Conservation (phyloP, 2,329 filamentous ascomycete genomes). For the Trichoderma sp. region DNA sequence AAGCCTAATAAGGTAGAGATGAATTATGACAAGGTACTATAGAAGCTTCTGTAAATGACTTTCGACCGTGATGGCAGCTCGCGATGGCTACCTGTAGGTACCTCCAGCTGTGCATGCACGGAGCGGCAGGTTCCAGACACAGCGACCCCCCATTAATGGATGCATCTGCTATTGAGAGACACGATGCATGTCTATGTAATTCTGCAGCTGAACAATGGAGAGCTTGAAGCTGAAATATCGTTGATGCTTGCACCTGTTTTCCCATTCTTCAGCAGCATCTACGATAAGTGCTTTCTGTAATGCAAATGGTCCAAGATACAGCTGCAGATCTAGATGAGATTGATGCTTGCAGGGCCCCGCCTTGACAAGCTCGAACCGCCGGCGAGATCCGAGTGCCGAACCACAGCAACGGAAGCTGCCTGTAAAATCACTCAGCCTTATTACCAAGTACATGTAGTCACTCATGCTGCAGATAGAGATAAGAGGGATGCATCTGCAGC, state of each 20-base stretch:
- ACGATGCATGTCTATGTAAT: background rate
- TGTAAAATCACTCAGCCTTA: background rate
- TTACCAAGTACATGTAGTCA: background rate
- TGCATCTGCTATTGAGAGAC: background rate
- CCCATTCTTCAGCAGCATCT: no score
- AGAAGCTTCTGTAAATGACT: no score
- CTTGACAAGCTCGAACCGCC: background rate
- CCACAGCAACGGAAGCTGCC: background rate
- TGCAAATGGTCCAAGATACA: no score
- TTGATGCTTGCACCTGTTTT: background rate
- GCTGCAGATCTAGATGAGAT: no score
- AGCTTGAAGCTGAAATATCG: background rate
- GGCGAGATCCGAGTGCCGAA: constrained; percentile 23
- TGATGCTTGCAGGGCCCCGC: constrained; percentile 3
- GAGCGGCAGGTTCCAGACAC: background rate
- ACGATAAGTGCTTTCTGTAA: no score
- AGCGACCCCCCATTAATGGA: background rate
- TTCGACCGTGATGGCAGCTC: no score
- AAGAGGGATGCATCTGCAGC: no score
- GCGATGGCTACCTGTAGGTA: no score
- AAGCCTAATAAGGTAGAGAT: background rate
- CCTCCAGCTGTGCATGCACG: background rate
- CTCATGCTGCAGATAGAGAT: no score
- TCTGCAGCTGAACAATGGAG: background rate
- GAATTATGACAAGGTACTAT: background rate